Percentiles rank a stretch among this genome's conserved stretches.
These are phyloP conservation scores for Blastocystis hominis DNA, from an alignment of 352 stramenopile genomes.

Conservation along the genomic window DNA sequence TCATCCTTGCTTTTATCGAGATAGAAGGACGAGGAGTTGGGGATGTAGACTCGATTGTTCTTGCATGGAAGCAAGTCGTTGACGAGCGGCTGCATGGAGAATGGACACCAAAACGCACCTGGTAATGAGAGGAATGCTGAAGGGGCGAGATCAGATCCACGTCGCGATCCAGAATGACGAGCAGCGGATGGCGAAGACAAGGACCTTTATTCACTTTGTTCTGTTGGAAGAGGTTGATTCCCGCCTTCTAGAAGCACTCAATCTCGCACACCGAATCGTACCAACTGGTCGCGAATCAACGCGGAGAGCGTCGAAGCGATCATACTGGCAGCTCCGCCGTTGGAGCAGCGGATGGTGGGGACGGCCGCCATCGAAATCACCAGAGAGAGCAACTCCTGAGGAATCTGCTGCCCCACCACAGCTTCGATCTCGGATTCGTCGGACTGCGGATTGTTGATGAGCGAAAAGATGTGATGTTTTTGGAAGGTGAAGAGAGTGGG, in stretches of 20 bases:
- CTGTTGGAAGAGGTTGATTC: slow-evolving; percentile 39
- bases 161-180: slow-evolving; percentile 92
- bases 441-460: slow-evolving; percentile 80
- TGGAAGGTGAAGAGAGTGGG: slow-evolving; percentile 84
- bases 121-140: slow-evolving; percentile 76
- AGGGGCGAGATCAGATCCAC: slow-evolving; percentile 87
- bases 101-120: not conserved
- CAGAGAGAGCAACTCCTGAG: slow-evolving; percentile 80
- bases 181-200: slow-evolving; percentile 69
- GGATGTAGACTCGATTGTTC: slow-evolving; percentile 80
- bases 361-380: slow-evolving; percentile 80
- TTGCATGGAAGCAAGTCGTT: slow-evolving; percentile 87
- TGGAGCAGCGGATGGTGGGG: slow-evolving; percentile 85
- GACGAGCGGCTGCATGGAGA: slow-evolving; percentile 74
- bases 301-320: slow-evolving; percentile 66
- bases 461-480: slow-evolving; percentile 77
- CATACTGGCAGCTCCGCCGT: slow-evolving; percentile 85
- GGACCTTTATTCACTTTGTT: slow-evolving; percentile 24
- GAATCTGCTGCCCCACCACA: slow-evolving; percentile 62
- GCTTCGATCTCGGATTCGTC: slow-evolving; percentile 61
- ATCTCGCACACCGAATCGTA: not conserved
- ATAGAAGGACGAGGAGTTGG: slow-evolving; percentile 47
- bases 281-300: slow-evolving; percentile 46
- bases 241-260: not conserved
- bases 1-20: slow-evolving; percentile 48